Percentiles rank a stretch among this genome's conserved stretches.
These are phyloP conservation scores for Penicillium occitanis DNA, from an alignment of 2,329 filamentous ascomycete species.

Conservation along the genomic window DNA sequence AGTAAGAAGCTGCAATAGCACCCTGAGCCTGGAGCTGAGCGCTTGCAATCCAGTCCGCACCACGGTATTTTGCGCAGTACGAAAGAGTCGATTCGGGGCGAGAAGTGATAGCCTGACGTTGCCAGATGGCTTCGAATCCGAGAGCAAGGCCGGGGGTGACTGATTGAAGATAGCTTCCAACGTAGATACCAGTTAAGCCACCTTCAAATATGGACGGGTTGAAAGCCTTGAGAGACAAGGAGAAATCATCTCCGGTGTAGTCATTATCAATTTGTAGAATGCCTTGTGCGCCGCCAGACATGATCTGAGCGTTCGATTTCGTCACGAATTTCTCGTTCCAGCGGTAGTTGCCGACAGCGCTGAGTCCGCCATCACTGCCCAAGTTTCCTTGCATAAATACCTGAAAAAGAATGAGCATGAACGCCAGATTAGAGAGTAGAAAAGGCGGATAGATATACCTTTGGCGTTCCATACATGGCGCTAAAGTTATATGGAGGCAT, in stretches of 20 bases:
- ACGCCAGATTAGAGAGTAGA: not conserved
- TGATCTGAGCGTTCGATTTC: constrained; percentile 84
- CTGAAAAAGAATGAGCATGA: constrained; percentile 48
- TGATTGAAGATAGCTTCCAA: constrained; percentile 93
- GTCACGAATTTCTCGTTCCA: constrained; percentile 78
- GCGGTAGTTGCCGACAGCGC: constrained; percentile 88
- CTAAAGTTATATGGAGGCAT: constrained; percentile 94
- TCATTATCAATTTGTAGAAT: constrained; percentile 95
- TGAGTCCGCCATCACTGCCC: constrained; percentile 86
- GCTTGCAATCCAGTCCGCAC: constrained; percentile 87
- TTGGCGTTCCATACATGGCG: constrained; percentile 87
- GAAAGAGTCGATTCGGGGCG: constrained; percentile 89
- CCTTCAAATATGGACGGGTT: constrained; percentile 95
- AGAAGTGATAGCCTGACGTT: constrained; percentile 77
- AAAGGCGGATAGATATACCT: constrained; percentile 60
- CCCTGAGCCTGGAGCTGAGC: constrained; percentile 88
- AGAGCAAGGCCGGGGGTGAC: constrained; percentile 83
- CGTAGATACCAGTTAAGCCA: constrained; percentile 89
- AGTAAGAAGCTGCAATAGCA: constrained; percentile 87
- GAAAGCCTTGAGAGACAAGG: constrained; percentile 85
- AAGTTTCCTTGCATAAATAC: constrained; percentile 93
- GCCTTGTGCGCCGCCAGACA: constrained; percentile 72
- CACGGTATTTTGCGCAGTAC: constrained; percentile 89
- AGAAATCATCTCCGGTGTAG: constrained; percentile 91
- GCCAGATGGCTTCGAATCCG: constrained; percentile 91